A percentile compares a stretch with the other conserved stretches of the same genome.
phyloP scores from a whole-genome alignment of 1,139 yeast species.

The Lodderomyces metapsilosis region DNA sequence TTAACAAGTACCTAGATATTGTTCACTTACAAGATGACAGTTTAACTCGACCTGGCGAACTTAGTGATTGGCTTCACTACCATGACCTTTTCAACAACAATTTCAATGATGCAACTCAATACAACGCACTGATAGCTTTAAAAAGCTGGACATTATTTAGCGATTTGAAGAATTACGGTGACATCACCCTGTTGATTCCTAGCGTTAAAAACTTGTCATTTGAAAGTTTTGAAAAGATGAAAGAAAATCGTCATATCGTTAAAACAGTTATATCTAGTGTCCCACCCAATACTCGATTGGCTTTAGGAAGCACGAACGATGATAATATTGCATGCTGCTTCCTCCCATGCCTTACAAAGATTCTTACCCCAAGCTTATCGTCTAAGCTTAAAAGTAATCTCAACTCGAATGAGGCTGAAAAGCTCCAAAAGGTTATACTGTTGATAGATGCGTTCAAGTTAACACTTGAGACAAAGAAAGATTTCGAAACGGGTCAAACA shows the following conservation, averaged over 20 bases:
- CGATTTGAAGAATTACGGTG: conserved; percentile 36
- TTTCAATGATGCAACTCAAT: conserved; percentile 46
- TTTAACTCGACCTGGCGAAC: conserved; percentile 55
- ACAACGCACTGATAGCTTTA: conserved; percentile 57
- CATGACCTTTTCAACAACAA: conserved; percentile 49
- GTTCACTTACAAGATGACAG: conserved; percentile 64
- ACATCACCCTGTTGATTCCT: conserved; percentile 34
- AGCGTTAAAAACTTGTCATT: conserved; percentile 44
- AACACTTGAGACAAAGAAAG: conserved; percentile 32
- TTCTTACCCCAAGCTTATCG: conserved; percentile 44
- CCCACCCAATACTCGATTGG: conserved; percentile 26
- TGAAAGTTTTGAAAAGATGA: conserved; percentile 34
- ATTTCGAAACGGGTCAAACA: conserved; percentile 31
- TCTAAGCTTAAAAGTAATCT: conserved; percentile 26
- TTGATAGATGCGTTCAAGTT: conserved; percentile 29
- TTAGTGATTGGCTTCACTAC: conserved; percentile 79
- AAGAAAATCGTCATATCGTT: conserved; percentile 28
- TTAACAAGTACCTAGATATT: conserved; percentile 55
- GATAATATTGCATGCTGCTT: conserved; percentile 29
- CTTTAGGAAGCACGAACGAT: conserved; percentile 28
- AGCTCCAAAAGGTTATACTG: conserved; percentile 29
- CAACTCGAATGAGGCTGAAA: conserved; percentile 23
- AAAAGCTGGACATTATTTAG: conserved; percentile 68
- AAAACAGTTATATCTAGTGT: conserved; percentile 25
- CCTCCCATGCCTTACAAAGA: conserved; percentile 47